Conservation (phyloP, 768 basidiomycete genomes). For the Termitomyces sp. region DNA sequence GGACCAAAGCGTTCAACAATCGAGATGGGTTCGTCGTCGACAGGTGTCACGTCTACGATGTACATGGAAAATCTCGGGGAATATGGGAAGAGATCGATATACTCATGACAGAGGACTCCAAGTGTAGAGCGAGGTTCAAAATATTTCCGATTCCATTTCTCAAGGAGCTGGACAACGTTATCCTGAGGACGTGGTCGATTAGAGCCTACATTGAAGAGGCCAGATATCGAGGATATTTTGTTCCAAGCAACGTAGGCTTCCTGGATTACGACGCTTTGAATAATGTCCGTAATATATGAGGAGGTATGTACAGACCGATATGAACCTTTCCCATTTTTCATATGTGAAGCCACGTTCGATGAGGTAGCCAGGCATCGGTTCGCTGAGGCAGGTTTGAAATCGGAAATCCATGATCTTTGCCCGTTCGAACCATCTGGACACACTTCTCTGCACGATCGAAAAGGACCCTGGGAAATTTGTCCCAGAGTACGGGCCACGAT, state of each 20-base stretch:
- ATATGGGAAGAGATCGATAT: conserved; percentile 13
- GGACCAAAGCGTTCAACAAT: conserved; percentile 18
- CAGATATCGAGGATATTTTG: neutral
- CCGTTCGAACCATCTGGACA: conserved; percentile 4
- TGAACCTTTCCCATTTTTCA: conserved; percentile 16
- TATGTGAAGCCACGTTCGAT: conserved; percentile 6
- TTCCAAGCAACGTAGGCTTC: conserved; percentile 15
- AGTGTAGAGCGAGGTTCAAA: conserved; percentile 10
- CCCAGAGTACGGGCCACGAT: neutral
- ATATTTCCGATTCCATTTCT: conserved; percentile 15
- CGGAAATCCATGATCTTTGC: conserved; percentile 17
- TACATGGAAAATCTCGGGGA: conserved; percentile 21
- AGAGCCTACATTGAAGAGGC: neutral
- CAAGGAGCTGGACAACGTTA: conserved; percentile 10
- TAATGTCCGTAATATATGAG: neutral
- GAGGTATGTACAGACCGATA: conserved; percentile 9
- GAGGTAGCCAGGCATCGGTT: conserved; percentile 11
- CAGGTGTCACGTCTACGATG: conserved; percentile 15
- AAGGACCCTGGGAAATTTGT: neutral
- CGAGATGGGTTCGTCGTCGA: neutral
- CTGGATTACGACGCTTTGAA: conserved; percentile 6
- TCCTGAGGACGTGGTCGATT: conserved; percentile 18
- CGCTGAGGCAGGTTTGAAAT: conserved; percentile 8
- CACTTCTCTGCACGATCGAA: neutral
- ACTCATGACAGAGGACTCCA: conserved; percentile 16